Evolutionary conservation across 495 filamentous ascomycete species (phyloP), one percentile per base, ranked within the genome.

Genomic region (Trichoderma reesei): DNA sequence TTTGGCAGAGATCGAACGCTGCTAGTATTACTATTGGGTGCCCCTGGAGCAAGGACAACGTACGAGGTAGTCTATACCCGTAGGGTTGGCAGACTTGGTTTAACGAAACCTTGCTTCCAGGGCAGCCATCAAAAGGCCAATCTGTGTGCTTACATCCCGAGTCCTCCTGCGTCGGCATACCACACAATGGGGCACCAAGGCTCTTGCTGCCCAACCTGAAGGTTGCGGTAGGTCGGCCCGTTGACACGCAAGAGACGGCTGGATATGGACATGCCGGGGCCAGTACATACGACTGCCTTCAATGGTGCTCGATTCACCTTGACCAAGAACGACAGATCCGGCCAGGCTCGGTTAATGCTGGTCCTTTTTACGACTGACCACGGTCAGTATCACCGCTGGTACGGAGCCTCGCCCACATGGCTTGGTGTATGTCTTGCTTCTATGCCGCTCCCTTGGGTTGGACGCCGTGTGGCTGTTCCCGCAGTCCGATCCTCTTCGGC

Each of bases 351-450:
- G 51, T 34, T 34, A 56, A 34, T 34, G 51, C 11, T 56, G 26
- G 51, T 56, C 34, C 26, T 9, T 44, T 33, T 33, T 56, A 56
- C 51, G 51, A 56, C 51, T 56, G 34, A n/a, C 26, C 51, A 56
- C 13, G 26, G 31, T 10, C 31, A 34, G 51, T 14, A 56, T 56
- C 34, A 31, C 51, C 16, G 18, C 51, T 11, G 3, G 34, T 56
- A 56, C 51, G 51, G 18, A 56, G 51, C 51, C 42, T 56, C 20
- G 6, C 51, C 51, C 51, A 56, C 51, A 56, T 56, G 51, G 51
- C 51, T 56, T 33, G 51, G 51, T 11, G 51, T 31, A 56, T 54
- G 51, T 56, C 51, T 56, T 56, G 51, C 51, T 34, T 56, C 6
- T 34, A 56, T 56, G 31, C 51, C 51, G 26, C 31, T 56, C 20